phyloP scores from a whole-genome alignment of 2,329 filamentous ascomycete species.

The Calonectria leucothoes region DNA sequence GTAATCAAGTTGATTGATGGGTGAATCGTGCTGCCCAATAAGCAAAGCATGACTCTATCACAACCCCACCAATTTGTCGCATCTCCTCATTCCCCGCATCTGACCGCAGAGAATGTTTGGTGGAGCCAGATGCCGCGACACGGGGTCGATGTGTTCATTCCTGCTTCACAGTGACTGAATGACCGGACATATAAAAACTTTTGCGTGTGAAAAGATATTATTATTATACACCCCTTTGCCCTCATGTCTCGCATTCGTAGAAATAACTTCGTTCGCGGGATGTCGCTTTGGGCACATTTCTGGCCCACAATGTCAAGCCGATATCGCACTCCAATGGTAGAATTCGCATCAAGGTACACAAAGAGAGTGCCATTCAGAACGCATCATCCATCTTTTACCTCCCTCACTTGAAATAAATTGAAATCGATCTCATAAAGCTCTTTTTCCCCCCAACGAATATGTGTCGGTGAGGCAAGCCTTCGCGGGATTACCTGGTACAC shows the following conservation, averaged over 20 bases:
- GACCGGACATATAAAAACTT: not conserved
- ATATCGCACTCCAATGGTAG: not conserved
- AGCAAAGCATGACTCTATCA: no score
- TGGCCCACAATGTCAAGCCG: no score
- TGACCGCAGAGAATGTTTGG: not conserved
- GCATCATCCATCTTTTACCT: not conserved
- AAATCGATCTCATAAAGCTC: not conserved
- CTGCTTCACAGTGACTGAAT: not conserved
- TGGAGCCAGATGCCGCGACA: not conserved
- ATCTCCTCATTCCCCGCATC: not conserved
- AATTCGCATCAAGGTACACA: not conserved
- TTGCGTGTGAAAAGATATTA: not conserved
- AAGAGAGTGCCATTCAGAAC: not conserved
- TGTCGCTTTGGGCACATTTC: not conserved
- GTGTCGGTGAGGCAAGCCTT: not conserved
- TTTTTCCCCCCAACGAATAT: not conserved
- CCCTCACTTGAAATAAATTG: not conserved
- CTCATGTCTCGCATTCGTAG: not conserved
- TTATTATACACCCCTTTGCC: not conserved
- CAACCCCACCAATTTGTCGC: not conserved
- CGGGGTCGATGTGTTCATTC: not conserved
- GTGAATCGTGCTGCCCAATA: not conserved
- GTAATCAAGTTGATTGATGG: not conserved
- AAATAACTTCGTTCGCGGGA: not conserved
- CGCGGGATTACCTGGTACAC: rapidly evolving